Evolutionary conservation across 306 rosid species (phyloP).

Genomic region (Gastrolobium bilobum): DNA sequence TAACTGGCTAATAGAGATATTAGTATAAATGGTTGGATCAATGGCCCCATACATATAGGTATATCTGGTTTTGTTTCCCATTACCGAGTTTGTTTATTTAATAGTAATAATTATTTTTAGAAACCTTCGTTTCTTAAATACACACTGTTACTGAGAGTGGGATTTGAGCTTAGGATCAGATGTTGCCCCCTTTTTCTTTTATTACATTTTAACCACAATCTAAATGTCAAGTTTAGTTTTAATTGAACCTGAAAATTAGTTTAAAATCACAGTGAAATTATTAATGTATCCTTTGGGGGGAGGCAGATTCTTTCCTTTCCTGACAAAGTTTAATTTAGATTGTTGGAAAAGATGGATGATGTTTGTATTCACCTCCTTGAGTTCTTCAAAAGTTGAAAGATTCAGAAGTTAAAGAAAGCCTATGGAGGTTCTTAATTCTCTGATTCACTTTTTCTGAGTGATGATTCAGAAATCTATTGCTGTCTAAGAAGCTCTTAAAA

Average conservation of each 20-base stretch:
- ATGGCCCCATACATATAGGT: conserved; percentile 33
- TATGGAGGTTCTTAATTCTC: conserved; percentile 20
- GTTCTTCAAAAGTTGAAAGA: conserved; percentile 33
- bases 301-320: conserved; percentile 22
- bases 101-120: not conserved
- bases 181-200: conserved; percentile 10
- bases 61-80: conserved; percentile 11
- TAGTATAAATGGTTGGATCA: conserved; percentile 20
- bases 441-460: conserved; percentile 2
- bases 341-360: conserved; percentile 17
- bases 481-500: not conserved
- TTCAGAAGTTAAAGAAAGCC: conserved; percentile 32
- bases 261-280: conserved; percentile 25
- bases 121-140: not conserved
- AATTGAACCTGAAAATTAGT: conserved; percentile 32
- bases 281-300: not conserved
- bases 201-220: conserved; percentile 26
- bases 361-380: conserved; percentile 44
- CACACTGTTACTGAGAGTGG: not conserved
- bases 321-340: conserved; percentile 26
- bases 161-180: conserved; percentile 32
- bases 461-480: conserved; percentile 21
- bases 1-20: not conserved
- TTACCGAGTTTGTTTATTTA: conserved; percentile 12
- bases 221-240: conserved; percentile 14